Base-by-base conservation (phyloP, 1,139 yeast genomes). In the Spathaspora sp. region DNA sequence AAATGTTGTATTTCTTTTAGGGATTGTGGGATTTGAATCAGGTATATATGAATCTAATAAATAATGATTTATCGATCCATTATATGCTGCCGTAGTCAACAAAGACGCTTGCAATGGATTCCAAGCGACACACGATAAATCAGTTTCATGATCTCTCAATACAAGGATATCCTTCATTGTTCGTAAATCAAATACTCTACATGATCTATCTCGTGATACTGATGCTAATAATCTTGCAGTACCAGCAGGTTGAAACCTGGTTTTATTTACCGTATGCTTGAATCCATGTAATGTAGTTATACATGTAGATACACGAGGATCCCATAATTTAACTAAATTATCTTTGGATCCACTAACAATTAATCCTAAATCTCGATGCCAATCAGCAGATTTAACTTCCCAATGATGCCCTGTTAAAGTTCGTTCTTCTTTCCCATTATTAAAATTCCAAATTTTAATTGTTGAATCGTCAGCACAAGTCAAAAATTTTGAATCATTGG, bases 341-440 rank as follows among this genome's bases (percentile, higher is more conserved):
- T 93, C 99, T 62, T 95, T 93, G 0, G 98, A 91, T 0, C 98
- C 95, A 55, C 87, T 79, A 0, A 87, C 95, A 46, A 88, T 78
- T 36, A 95, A 74, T 0, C 98, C 97, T 63, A 89, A 69, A 15
- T 80, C 75, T 7, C 95, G 89, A 65, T 93, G 99, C 99, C 99
- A 93, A 64, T 93, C 98, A 45, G 96, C 90, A 49, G 93, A 82
- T 63, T 93, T 93, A 27, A 93, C 97, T 67, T 93, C 99, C 99
- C 99, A 93, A 61, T 95, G 97, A 67, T 93, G 99, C 1, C 98
- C 99, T 24, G 83, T 78, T 43, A 93, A 73, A 1, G 81, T 76
- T 41, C 89, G 68, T 61, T 93, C 99, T 57, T 89, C 96, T 48
- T 81, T 74, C 42, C 96, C 97, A 54, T 87, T 89, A 61, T 88